Base-by-base conservation (phyloP, 2,329 filamentous ascomycete genomes). In the Seiridium unicorne region DNA sequence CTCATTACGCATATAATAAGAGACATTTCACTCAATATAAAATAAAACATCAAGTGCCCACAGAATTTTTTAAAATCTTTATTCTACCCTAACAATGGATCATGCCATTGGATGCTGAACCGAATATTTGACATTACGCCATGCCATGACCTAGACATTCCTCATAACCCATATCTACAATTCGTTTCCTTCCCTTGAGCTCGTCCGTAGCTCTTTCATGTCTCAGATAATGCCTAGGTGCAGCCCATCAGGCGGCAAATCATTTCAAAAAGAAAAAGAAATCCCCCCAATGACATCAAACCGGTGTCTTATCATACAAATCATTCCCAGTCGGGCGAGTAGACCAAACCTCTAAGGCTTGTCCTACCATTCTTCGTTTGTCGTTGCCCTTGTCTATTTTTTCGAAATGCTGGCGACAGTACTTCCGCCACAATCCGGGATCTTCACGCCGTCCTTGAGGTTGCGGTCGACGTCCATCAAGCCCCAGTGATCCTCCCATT, bases 401-500 rank as follows among this genome's bases (percentile, higher is more conserved):
- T 55, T 44, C 51, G 35, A 40, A 5, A 55, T 42, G 51, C 35
- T 38, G 6, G 51, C 8, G 36, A 89, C 80, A 7, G 87, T 90
- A 78, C 89, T 87, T 35, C 92, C 93, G 32, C 83, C 89, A 72
- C 94, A 98, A 73, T 93, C 88, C 1, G 94, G 94, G 67, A 98
- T 97, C 72, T 85, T 88, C 69, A 98, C 76, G 1, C 93, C 93
- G 0, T 83, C 69, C 77, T 98, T 98, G 66, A 98, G 78, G 42
- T 93, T 92, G 60, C 94, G 86, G 69, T 92, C 83, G 3, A 92
- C 84, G 68, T 96, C 92, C 86, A 98, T 88, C 11, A 98, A 77
- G 8, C 95, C 94, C 94, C 94, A 97, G 73, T 97, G 90, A 72
- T 96, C 92, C 78, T 98, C 94, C 93, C 93, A 97, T 57, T 90